These are phyloP conservation scores for Termitomyces sp. DNA, from an alignment of 768 basidiomycete species.

Conservation along the genomic window DNA sequence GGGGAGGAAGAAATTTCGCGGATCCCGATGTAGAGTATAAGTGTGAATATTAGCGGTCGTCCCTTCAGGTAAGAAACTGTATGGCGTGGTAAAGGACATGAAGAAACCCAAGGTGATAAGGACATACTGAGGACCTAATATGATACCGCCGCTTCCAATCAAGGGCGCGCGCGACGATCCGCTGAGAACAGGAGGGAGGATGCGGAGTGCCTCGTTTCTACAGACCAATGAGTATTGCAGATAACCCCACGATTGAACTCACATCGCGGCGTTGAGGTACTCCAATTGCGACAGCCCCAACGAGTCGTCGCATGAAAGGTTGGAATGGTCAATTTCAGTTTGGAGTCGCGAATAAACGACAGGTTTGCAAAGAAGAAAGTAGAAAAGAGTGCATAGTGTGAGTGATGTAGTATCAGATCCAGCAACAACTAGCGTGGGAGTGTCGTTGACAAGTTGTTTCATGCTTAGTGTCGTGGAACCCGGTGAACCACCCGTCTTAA, in stretches of 20 bases:
- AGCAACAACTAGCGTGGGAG: conserved; percentile 9
- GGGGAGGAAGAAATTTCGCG: conserved; percentile 29
- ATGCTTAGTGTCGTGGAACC: background rate
- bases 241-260: conserved; percentile 7
- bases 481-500: background rate
- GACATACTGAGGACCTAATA: conserved; percentile 17
- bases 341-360: conserved; percentile 5
- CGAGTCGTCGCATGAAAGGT: background rate
- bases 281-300: conserved; percentile 1
- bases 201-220: conserved; percentile 32
- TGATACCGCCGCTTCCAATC: background rate
- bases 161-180: conserved; percentile 23
- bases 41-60: conserved; percentile 30
- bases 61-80: conserved; percentile 33
- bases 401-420: conserved; percentile 14
- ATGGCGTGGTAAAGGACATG: background rate
- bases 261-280: conserved; percentile 28
- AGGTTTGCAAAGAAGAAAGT: conserved; percentile 14
- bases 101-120: background rate
- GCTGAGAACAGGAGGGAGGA: conserved; percentile 30
- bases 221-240: background rate
- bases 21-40: conserved; percentile 30
- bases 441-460: conserved; percentile 15
- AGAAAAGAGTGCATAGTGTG: conserved; percentile 13
- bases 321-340: conserved; percentile 5